Percentiles rank a stretch among this genome's conserved stretches.
Conservation (phyloP, 2,329 filamentous ascomycete species). For the Claviceps pusilla region DNA sequence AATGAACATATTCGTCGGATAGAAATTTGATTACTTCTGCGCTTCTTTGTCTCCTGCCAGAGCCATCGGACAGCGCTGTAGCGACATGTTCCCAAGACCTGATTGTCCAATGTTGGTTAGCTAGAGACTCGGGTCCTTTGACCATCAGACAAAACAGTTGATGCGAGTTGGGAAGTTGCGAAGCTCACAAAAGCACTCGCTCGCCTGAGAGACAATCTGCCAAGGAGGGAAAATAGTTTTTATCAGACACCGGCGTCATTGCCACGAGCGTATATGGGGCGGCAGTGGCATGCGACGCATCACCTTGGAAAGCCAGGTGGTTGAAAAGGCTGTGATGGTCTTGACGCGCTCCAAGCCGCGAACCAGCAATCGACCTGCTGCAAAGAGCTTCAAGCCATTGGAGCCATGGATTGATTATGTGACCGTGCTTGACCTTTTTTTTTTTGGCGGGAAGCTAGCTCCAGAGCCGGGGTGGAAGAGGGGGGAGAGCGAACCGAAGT, state of each 20-base stretch:
- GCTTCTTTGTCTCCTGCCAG: slow-evolving; percentile 38
- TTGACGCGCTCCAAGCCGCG: slow-evolving; percentile 20
- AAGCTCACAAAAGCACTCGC: slow-evolving; percentile 59
- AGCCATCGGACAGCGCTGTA: slow-evolving; percentile 40
- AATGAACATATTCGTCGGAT: slow-evolving; percentile 50
- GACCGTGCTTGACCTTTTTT: not conserved
- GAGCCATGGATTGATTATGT: not conserved
- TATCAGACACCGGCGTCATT: slow-evolving; percentile 59
- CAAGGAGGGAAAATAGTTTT: slow-evolving; percentile 68
- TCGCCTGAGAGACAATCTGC: slow-evolving; percentile 74
- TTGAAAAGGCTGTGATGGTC: slow-evolving; percentile 12
- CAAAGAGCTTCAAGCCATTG: not conserved
- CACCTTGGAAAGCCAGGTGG: slow-evolving; percentile 14
- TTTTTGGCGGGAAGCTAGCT: slow-evolving; percentile 16
- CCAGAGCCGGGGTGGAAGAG: not conserved
- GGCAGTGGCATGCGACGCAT: slow-evolving; percentile 25
- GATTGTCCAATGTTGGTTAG: slow-evolving; percentile 7
- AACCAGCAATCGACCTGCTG: slow-evolving; percentile 4
- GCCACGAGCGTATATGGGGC: slow-evolving; percentile 35
- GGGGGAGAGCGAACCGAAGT: slow-evolving; percentile 8
- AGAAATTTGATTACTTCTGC: slow-evolving; percentile 53
- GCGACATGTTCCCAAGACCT: slow-evolving; percentile 50
- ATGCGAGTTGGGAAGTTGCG: not conserved
- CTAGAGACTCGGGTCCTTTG: slow-evolving; percentile 1
- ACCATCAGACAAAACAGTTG: not conserved